Evolutionary conservation across 805 yeast genomes (phyloP), one percentile per base, ranked within the genome.

Genomic region (Blastobotrys mokoenaii): DNA sequence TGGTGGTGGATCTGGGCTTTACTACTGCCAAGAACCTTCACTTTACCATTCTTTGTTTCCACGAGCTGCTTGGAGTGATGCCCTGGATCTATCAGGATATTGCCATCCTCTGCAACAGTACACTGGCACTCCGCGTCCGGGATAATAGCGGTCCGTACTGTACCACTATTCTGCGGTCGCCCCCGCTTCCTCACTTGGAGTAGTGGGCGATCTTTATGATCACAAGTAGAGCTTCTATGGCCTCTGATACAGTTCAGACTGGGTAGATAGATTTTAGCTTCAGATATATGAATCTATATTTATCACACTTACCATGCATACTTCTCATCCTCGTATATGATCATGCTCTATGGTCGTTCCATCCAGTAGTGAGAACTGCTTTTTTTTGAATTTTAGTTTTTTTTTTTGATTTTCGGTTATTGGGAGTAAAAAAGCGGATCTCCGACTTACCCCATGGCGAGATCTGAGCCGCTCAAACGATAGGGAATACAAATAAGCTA

Each of bases 181-280:
- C 97, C 98, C 48, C 95, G 75, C n/a, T 85, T 77, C 22, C 96
- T 73, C 10, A 90, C 96, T 56, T 87, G 85, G 10, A 89, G 80
- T 35, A 90, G 68, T 18, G 93, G 86, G 40, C 96, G 71, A 43
- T 75, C 70, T 27, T 83, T 77, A 63, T 90, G 98, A 44, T 76
- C 77, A 63, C 98, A 90, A 45, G 82, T 78, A 1, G 90, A 79
- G 1, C 96, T 84, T 35, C 98, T 67, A 59, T 90, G 98, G 14
- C 97, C 97, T 38, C 96, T 70, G 18, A 93, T 86, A 59, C 98
- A 90, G 57, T 51, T 59, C 31, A 64, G 36, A 46, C 27, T 22
- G n/a, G n/a, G n/a, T n/a, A 22, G 7, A 22, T 22, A 8, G 7
- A 22, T 22, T n/a, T n/a, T n/a, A n/a, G n/a, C n/a, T n/a, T n/a